phyloP scores from a whole-genome alignment of 805 yeast genomes.

The Candida ulmi region DNA sequence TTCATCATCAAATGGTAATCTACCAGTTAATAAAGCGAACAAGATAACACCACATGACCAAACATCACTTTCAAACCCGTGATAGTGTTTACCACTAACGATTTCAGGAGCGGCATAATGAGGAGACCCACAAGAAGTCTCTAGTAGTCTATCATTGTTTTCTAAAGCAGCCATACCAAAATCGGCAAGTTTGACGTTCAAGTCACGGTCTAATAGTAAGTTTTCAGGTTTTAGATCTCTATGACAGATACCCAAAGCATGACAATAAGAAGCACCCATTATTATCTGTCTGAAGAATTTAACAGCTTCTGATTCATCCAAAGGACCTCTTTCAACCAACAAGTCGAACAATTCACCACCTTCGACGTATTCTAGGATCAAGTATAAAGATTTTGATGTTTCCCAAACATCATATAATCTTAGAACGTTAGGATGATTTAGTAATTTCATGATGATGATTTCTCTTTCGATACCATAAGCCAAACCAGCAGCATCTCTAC shows the following conservation, averaged over 20 bases:
- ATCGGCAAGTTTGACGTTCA: constrained; percentile 75
- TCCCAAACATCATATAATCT: constrained; percentile 98
- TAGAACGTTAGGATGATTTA: constrained; percentile 91
- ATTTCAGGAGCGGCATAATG: constrained; percentile 89
- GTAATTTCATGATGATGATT: constrained; percentile 92
- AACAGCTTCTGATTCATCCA: constrained; percentile 69
- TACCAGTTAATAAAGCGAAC: constrained; percentile 74
- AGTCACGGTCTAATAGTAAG: constrained; percentile 57
- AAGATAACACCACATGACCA: constrained; percentile 87
- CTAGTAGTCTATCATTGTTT: constrained; percentile 60
- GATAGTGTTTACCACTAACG: constrained; percentile 70
- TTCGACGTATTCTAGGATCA: constrained; percentile 77
- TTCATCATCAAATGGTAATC: constrained; percentile 80
- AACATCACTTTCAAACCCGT: constrained; percentile 80
- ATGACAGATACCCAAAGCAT: constrained; percentile 74
- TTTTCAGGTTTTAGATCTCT: constrained; percentile 83
- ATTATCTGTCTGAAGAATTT: constrained; percentile 73
- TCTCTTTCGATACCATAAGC: constrained; percentile 97
- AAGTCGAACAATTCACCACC: constrained; percentile 85
- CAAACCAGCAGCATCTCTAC: constrained; percentile 51
- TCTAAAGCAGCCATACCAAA: constrained; percentile 90
- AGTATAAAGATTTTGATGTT: constrained; percentile 79
- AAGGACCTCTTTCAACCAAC: constrained; percentile 60
- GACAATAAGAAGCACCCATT: constrained; percentile 76
- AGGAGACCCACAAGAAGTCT: constrained; percentile 84